Percentiles rank a stretch among this genome's conserved stretches.
Conservation (phyloP, 139 green algal species). For the Haematococcus sp. region DNA sequence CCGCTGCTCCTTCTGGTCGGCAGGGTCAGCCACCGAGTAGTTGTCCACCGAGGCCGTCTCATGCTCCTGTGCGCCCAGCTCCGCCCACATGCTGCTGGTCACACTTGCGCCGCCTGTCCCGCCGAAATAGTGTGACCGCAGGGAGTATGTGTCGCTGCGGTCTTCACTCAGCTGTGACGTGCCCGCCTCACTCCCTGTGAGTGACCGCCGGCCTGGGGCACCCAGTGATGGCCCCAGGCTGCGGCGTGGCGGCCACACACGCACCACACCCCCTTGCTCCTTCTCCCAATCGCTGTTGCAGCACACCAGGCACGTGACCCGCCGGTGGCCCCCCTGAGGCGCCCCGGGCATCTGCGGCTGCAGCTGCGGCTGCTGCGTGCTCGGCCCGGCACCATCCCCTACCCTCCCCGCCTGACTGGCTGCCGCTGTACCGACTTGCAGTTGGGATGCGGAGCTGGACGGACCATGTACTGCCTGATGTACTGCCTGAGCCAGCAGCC, state of each 20-base stretch:
- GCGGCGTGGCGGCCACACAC: slow-evolving; percentile 47
- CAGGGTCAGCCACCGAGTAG: slow-evolving; percentile 14
- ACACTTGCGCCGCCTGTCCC: slow-evolving; percentile 13
- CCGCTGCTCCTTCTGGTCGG: slow-evolving; percentile 14
- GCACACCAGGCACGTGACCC: slow-evolving; percentile 42
- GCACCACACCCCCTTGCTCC: slow-evolving; percentile 40
- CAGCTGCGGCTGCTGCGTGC: not conserved
- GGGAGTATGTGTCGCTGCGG: slow-evolving; percentile 3
- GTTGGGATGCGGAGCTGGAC: too few relatives aligned
- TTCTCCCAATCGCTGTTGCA: slow-evolving; percentile 34
- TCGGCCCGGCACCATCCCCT: not conserved
- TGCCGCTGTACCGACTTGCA: not conserved
- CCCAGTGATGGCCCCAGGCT: not conserved
- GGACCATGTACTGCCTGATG: too few relatives aligned
- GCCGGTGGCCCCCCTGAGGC: not conserved
- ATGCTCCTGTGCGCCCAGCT: slow-evolving; percentile 26
- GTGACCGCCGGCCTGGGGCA: not conserved
- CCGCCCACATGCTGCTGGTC: slow-evolving; percentile 39
- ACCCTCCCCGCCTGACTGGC: not conserved
- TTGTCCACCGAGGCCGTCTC: slow-evolving; percentile 32
- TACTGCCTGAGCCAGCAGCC: too few relatives aligned
- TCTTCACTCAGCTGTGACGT: slow-evolving; percentile 8
- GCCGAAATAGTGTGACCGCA: slow-evolving; percentile 7
- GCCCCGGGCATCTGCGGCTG: not conserved
- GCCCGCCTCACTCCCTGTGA: slow-evolving; percentile 11